A percentile compares a stretch with the other conserved stretches of the same genome.
These are phyloP conservation scores for Colletotrichum sp. DNA, from an alignment of 2,329 filamentous ascomycete genomes.

Conservation along the genomic window DNA sequence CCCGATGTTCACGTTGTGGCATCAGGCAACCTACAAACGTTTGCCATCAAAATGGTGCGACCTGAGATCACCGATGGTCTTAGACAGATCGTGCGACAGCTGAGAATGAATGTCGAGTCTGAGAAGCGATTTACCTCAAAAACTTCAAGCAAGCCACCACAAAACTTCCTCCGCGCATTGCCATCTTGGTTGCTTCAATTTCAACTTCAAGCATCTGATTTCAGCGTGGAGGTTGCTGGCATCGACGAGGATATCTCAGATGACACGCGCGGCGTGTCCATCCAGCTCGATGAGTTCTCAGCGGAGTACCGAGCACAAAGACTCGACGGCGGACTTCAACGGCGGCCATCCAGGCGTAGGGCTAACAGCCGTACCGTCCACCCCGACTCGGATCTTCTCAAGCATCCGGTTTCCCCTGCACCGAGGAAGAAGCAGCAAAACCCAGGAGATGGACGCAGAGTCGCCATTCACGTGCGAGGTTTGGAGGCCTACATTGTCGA, in stretches of 20 bases:
- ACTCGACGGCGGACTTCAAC: constrained; percentile 64
- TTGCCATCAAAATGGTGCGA: constrained; percentile 87
- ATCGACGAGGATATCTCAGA: constrained; percentile 84
- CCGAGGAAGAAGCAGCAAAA: constrained; percentile 59
- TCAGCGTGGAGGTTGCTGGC: constrained; percentile 89
- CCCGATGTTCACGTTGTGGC: constrained; percentile 85
- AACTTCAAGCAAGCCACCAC: constrained; percentile 50
- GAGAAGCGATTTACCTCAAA: constrained; percentile 59
- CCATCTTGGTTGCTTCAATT: constrained; percentile 87
- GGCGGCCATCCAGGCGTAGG: constrained; percentile 68
- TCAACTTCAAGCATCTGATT: constrained; percentile 85
- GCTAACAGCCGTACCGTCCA: constrained; percentile 75
- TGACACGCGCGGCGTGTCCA: constrained; percentile 79
- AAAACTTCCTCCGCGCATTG: constrained; percentile 77
- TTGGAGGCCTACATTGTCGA: constrained; percentile 93
- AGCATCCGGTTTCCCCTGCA: constrained; percentile 51
- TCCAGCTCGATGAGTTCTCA: constrained; percentile 88
- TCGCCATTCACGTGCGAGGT: constrained; percentile 81
- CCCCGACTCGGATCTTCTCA: constrained; percentile 70
- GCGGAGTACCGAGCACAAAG: constrained; percentile 88
- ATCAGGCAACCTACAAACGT: constrained; percentile 82
- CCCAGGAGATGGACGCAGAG: constrained; percentile 77
- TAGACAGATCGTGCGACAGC: constrained; percentile 86
- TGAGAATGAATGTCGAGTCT: constrained; percentile 73
- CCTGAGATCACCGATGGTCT: constrained; percentile 93